Evolutionary conservation across 116 monocot genomes (phyloP).

Genomic region (Dioscorea cayenensis): DNA sequence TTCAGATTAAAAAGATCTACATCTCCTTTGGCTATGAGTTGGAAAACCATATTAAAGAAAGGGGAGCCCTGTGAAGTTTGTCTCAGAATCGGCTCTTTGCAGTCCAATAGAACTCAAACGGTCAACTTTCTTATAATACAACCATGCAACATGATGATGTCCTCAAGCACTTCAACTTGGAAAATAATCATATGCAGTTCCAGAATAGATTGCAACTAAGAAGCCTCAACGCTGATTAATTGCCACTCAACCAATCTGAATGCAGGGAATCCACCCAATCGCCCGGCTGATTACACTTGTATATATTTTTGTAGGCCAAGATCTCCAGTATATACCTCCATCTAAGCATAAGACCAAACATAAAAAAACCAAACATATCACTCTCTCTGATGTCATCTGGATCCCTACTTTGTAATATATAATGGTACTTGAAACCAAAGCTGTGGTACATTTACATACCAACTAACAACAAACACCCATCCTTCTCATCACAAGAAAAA

Average conservation of each 20-base stretch:
- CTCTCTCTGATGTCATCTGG: not conserved
- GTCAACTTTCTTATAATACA: not conserved
- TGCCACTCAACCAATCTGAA: not conserved
- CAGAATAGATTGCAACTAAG: not conserved
- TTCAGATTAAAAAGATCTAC: too few relatives aligned
- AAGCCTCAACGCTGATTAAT: not conserved
- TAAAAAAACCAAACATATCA: not conserved
- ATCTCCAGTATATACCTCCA: not conserved
- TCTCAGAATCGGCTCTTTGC: not conserved
- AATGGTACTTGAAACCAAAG: not conserved
- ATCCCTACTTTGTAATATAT: not conserved
- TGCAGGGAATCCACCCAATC: not conserved
- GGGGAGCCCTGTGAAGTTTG: not conserved
- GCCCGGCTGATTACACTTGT: not conserved
- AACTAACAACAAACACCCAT: conserved; percentile 1
- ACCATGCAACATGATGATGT: not conserved
- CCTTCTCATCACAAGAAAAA: not conserved
- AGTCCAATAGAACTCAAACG: not conserved
- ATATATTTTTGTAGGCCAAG: not conserved
- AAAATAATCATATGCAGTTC: not conserved
- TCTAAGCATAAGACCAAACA: not conserved
- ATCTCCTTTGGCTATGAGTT: not conserved
- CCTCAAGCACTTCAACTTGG: not conserved
- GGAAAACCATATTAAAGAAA: not conserved
- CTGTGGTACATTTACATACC: conserved; percentile 5